phyloP scores from a whole-genome alignment of 345 rosid genomes.

The Ceriops zippeliana region DNA sequence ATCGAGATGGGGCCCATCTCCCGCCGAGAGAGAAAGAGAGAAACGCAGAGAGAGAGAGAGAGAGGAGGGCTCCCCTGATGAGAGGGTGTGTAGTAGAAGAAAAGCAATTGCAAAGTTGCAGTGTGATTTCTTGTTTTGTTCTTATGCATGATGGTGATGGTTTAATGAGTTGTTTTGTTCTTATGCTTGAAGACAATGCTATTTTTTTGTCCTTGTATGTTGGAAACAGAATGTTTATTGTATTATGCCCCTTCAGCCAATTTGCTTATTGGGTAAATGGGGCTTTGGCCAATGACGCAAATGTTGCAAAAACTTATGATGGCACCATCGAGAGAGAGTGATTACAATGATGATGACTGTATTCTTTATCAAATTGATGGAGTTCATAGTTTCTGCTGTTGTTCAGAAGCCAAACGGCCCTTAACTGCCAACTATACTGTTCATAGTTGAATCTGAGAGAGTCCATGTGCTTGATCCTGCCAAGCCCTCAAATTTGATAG shows the following conservation, averaged over 20 bases:
- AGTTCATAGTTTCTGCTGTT: no score
- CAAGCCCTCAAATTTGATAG: no score
- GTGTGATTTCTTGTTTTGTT: background rate
- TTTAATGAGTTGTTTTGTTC: background rate
- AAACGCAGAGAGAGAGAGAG: background rate
- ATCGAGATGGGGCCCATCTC: slow-evolving; percentile 43
- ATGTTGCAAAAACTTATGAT: background rate
- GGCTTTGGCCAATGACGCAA: background rate
- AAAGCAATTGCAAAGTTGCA: slow-evolving; percentile 15
- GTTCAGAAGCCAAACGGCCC: no score
- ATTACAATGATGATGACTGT: no score
- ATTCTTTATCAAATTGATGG: background rate
- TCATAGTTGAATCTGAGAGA: no score
- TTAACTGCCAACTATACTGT: no score
- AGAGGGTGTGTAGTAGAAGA: slow-evolving; percentile 19
- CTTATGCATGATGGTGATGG: slow-evolving; percentile 5
- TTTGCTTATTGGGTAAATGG: background rate
- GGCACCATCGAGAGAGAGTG: background rate
- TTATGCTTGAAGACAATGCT: background rate
- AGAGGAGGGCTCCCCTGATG: no score
- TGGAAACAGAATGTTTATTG: background rate
- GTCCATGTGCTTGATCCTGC: no score
- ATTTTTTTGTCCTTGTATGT: background rate
- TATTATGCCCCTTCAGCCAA: no score
- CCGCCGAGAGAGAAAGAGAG: slow-evolving; percentile 34